Base-by-base conservation (phyloP, 1,284 basidiomycete genomes). In the Golubevia sp. region DNA sequence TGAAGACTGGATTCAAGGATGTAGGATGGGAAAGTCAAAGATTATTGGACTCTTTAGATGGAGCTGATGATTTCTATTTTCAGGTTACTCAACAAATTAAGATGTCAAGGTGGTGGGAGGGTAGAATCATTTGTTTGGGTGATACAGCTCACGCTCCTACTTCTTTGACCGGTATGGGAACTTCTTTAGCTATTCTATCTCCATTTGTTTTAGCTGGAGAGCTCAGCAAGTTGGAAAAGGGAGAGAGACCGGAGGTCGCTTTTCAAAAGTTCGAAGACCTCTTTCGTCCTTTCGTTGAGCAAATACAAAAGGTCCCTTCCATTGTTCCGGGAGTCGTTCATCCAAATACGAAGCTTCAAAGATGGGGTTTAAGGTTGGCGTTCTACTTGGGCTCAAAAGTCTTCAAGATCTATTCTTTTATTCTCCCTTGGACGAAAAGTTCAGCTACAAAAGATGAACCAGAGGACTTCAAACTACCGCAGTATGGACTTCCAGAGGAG, bases 81-180 rank as follows among this genome's bases (percentile, higher is more conserved):
- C 63, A 70, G 34, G 58, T 58, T 0, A 44, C 70, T n/a, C 54
- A 57, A 23, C 74, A 76, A 52, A 64, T 71, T 48, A 63, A 62
- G n/a, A 63, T 69, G 56, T 2, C n/a, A 1, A 61, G 58, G 20
- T 76, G 74, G 74, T 54, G 52, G 52, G 59, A 44, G 2, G 61
- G 63, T 26, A 52, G 74, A 15, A 64, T 76, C 24, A 67, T 74
- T 23, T 67, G 67, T 20, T 11, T 76, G 2, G 74, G 74, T 2
- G 74, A 76, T 30, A 51, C 70, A 8, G 74, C 67, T 0, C 70
- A 70, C 51, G 59, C 64, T 0, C 72, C 74, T 2, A 72, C 72
- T 1, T 63, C 72, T 2, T 55, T 74, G 15, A 68, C 70, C 8
- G 70, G 70, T 18, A 72, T 70, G 69, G 74, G 74, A 18, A 68